A percentile compares a stretch with the other conserved stretches of the same genome.
Conservation (phyloP, 1,284 basidiomycete genomes). For the Blastosporella zonata region DNA sequence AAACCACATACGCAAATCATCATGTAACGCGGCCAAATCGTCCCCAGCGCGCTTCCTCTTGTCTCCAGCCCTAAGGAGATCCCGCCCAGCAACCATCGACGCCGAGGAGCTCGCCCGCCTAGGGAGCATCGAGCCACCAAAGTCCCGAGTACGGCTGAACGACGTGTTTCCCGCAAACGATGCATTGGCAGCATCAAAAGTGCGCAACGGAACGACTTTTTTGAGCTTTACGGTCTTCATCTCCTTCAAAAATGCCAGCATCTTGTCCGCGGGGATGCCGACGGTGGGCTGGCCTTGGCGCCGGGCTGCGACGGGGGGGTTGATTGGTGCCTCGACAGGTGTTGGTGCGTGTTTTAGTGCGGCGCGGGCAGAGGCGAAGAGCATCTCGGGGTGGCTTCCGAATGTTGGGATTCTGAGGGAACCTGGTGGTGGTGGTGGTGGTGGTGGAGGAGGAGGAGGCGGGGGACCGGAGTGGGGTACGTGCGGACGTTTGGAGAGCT, state of each 20-base stretch:
- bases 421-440: constrained; percentile 39
- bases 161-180: constrained; percentile 1
- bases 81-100: background rate
- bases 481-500: constrained; percentile 52
- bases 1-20: constrained; percentile 27
- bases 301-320: constrained; percentile 36
- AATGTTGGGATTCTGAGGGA: constrained; percentile 23
- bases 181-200: background rate
- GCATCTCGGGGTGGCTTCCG: constrained; percentile 33
- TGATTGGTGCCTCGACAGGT: constrained; percentile 65
- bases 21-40: constrained; percentile 21
- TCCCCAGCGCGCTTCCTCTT: constrained; percentile 34
- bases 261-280: constrained; percentile 70
- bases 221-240: constrained; percentile 70
- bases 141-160: background rate
- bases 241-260: constrained; percentile 75
- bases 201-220: constrained; percentile 36
- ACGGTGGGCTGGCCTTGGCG: constrained; percentile 62
- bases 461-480: constrained; percentile 21
- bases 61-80: constrained; percentile 23
- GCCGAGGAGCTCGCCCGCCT: constrained; percentile 1
- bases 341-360: constrained; percentile 55
- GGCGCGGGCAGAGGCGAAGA: constrained; percentile 59
- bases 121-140: background rate
- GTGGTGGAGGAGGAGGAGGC: constrained; percentile 50